Percentiles rank a stretch among this genome's conserved stretches.
Evolutionary conservation across 495 filamentous ascomycete genomes (phyloP).

Genomic region (Neurospora tetraspora): DNA sequence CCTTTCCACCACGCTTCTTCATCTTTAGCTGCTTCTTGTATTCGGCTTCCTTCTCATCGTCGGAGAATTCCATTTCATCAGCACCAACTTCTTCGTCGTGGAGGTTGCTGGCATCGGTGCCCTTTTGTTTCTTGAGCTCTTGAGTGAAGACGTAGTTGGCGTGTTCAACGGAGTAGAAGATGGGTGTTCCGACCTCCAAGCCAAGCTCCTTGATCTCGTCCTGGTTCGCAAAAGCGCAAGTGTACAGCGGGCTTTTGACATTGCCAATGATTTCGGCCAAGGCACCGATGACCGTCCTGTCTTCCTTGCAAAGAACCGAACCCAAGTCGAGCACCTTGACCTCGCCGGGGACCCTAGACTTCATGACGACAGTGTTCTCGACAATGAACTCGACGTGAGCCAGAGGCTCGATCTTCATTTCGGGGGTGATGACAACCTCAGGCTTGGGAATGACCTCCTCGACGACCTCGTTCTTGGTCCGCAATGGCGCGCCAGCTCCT

Average conservation of each 20-base stretch:
- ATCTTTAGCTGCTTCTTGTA: constrained; percentile 54
- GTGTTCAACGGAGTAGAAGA: constrained; percentile 70
- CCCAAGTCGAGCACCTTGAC: constrained; percentile 73
- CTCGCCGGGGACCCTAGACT: constrained; percentile 68
- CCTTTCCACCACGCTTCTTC: constrained; percentile 44
- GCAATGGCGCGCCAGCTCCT: constrained; percentile 40
- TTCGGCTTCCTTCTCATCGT: constrained; percentile 87
- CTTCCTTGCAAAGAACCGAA: constrained; percentile 71
- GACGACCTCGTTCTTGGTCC: constrained; percentile 63
- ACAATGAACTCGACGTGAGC: constrained; percentile 65
- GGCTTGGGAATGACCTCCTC: constrained; percentile 65
- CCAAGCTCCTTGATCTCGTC: constrained; percentile 56
- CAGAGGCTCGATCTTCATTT: constrained; percentile 64
- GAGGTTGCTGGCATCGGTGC: constrained; percentile 85
- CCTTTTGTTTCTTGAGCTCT: constrained; percentile 62
- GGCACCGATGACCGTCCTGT: constrained; percentile 65
- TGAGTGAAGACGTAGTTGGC: constrained; percentile 78
- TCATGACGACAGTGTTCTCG: constrained; percentile 66
- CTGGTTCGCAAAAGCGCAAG: constrained; percentile 55
- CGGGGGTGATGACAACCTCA: constrained; percentile 57
- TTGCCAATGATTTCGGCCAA: constrained; percentile 73
- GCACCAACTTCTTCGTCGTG: constrained; percentile 85
- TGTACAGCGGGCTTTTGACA: constrained; percentile 75
- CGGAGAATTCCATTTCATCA: constrained; percentile 87
- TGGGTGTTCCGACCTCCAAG: constrained; percentile 48